phyloP scores from a whole-genome alignment of 768 basidiomycete species.

The Mycena indigotica region DNA sequence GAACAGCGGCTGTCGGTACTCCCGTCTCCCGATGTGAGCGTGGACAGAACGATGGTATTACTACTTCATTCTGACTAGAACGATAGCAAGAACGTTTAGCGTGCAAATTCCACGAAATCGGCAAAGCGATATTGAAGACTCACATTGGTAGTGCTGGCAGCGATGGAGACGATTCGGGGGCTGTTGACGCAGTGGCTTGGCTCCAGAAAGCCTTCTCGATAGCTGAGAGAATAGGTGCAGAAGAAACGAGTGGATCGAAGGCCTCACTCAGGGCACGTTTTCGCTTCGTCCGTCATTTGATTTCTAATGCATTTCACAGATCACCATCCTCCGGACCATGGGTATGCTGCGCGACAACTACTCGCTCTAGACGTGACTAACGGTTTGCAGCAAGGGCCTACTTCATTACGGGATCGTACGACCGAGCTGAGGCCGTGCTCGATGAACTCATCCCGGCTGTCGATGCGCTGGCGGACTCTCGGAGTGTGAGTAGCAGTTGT shows the following conservation, averaged over 20 bases:
- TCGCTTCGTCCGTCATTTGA: slow-evolving; percentile 10
- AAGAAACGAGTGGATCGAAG: slow-evolving; percentile 35
- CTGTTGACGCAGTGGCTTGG: slow-evolving; percentile 66
- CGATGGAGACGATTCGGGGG: slow-evolving; percentile 49
- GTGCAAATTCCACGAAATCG: slow-evolving; percentile 75
- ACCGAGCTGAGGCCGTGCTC: slow-evolving; percentile 77
- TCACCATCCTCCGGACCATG: slow-evolving; percentile 20
- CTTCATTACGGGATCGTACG: slow-evolving; percentile 72
- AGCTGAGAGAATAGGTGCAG: slow-evolving; percentile 62
- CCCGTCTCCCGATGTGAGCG: slow-evolving; percentile 69
- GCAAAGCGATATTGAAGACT: slow-evolving; percentile 64
- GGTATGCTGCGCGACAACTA: too few relatives aligned
- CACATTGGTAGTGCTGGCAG: slow-evolving; percentile 31
- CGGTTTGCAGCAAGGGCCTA: slow-evolving; percentile 74
- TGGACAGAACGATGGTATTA: too few relatives aligned
- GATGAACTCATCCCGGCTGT: slow-evolving; percentile 72
- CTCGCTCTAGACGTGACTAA: too few relatives aligned
- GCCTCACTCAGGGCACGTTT: slow-evolving; percentile 55
- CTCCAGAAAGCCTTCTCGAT: slow-evolving; percentile 77
- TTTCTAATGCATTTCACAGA: too few relatives aligned
- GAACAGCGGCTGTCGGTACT: slow-evolving; percentile 64
- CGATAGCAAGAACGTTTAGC: slow-evolving; percentile 73
- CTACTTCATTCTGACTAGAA: too few relatives aligned
- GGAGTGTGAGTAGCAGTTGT: slow-evolving; percentile 47
- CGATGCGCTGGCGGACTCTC: slow-evolving; percentile 52